phyloP scores from a whole-genome alignment of 2,329 filamentous ascomycete genomes.

The Fusarium sp. region DNA sequence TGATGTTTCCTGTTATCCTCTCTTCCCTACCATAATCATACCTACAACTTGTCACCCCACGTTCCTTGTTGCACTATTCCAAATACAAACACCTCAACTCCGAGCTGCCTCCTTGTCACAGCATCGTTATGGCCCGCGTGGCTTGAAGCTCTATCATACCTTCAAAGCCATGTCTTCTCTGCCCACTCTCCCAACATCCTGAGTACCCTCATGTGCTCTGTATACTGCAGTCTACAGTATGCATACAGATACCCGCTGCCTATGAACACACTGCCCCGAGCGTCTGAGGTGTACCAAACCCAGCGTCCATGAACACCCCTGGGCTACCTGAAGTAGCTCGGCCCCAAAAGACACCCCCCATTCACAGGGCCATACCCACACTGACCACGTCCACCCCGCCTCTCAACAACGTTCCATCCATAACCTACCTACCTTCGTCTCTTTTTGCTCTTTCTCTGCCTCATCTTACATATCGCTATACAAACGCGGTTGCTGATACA shows the following conservation, averaged over 20 bases:
- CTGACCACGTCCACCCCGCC: constrained; percentile 47
- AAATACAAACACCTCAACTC: constrained; percentile 21
- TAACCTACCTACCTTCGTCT: constrained; percentile 39
- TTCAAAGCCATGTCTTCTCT: background rate
- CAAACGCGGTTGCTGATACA: constrained; percentile 44
- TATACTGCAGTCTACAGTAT: constrained; percentile 5
- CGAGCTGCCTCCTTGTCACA: constrained; percentile 22
- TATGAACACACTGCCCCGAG: constrained; percentile 19
- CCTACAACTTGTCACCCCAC: background rate
- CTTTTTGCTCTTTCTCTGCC: constrained; percentile 40
- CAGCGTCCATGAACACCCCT: constrained; percentile 28
- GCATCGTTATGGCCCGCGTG: constrained; percentile 31
- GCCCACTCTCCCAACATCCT: constrained; percentile 2
- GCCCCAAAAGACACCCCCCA: constrained; percentile 33
- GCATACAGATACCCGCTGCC: constrained; percentile 14
- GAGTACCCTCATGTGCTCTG: background rate
- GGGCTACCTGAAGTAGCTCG: constrained; percentile 34
- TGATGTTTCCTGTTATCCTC: background rate
- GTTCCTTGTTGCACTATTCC: constrained; percentile 20
- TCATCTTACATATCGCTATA: constrained; percentile 30
- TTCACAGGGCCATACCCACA: constrained; percentile 43
- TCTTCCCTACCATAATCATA: constrained; percentile 5
- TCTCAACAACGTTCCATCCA: constrained; percentile 48
- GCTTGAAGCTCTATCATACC: constrained; percentile 35
- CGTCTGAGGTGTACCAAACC: constrained; percentile 18